These are phyloP conservation scores for Cyclotella kingstonii DNA, from an alignment of 108 stramenopile species.

Conservation along the genomic window DNA sequence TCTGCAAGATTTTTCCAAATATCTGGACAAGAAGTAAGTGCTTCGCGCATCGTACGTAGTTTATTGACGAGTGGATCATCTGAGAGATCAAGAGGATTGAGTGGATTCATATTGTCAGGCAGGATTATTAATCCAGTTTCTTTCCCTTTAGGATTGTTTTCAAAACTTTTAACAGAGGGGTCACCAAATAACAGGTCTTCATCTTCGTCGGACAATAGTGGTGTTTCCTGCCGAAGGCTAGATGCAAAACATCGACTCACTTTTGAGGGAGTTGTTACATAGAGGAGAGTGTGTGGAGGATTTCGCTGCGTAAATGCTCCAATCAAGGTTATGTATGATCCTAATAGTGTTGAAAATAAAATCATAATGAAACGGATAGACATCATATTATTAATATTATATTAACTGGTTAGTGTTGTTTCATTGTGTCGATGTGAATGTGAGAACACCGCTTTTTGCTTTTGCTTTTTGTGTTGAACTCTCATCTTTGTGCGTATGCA, in stretches of 20 bases:
- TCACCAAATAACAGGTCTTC: constrained; percentile 74
- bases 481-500: no score
- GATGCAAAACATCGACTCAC: neutral
- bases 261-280: no score
- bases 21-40: constrained; percentile 56
- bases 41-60: constrained; percentile 62
- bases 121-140: constrained; percentile 56
- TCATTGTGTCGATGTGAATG: no score
- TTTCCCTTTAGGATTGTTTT: constrained; percentile 44
- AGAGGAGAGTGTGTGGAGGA: no score
- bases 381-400: no score
- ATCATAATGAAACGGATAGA: no score
- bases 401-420: no score
- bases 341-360: no score
- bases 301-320: no score
- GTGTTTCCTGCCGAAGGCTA: neutral
- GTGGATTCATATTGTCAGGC: constrained; percentile 39
- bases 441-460: no score
- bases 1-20: constrained; percentile 68
- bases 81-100: constrained; percentile 63
- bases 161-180: constrained; percentile 18
- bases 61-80: constrained; percentile 76
- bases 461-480: no score
- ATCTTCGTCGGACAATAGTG: constrained; percentile 40
- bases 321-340: no score